Base-by-base conservation (phyloP, 331 rosid genomes). In the Quercus phellos region DNA sequence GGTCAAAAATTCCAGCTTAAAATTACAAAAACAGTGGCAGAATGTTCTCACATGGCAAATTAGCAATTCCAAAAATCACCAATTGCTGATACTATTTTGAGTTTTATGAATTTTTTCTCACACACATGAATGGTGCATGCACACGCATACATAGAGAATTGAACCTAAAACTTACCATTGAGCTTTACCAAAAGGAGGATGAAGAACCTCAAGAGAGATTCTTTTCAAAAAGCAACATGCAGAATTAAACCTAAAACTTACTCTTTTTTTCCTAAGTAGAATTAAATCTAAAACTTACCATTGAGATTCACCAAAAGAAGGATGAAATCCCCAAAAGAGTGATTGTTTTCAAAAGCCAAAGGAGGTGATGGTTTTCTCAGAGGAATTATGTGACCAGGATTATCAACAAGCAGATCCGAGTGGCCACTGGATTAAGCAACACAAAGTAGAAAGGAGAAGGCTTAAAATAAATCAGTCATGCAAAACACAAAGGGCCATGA, bases 141-240 rank as follows among this genome's bases (percentile, higher is more conserved):
- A 51, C 13, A 21, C 12, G 34, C 13, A 68, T 68, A 74, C 61
- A 81, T 58, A 59, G 9, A 67, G 51, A 58, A 68, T 60, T 58
- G 77, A 80, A 75, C 77, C 84, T 72, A 53, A 84, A 81, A 83
- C 85, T 82, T 84, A 90, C 87, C 68, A 69, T 78, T 81, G 86
- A 73, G 53, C 75, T 81, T 85, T 74, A 75, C 63, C 69, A 19
- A 76, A 79, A 79, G 81, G 76, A 78, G 70, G 81, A 58, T 58
- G 79, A 29, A 79, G 85, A 73, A 73, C 73, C 83, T n/a, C 63
- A 79, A 54, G 72, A 74, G 86, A 19, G 83, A 78, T 83, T 61
- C 77, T 46, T 83, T 21, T 63, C 67, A 5, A 83, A 86, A 35
- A 51, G 68, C 34, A 73, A 74, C 61, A 81, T 53, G 54, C 8